These are phyloP conservation scores for Trichoderma parareesei DNA, from an alignment of 495 filamentous ascomycete species.

Conservation along the genomic window DNA sequence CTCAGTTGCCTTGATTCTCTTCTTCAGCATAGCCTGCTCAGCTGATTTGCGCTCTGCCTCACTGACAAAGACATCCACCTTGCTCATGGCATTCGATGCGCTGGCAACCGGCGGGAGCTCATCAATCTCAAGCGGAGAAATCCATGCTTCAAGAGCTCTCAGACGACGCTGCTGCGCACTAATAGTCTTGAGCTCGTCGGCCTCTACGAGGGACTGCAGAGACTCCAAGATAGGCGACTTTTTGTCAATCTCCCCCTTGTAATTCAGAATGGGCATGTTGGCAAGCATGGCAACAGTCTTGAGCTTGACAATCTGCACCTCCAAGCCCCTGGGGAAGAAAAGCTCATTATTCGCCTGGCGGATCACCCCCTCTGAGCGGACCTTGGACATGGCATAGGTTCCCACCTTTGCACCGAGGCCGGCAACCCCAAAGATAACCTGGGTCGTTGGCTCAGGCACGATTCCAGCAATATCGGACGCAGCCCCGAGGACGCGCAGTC, in stretches of 20 bases:
- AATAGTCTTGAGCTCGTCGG: neutral
- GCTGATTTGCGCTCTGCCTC: neutral
- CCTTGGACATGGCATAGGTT: neutral
- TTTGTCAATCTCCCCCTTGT: neutral
- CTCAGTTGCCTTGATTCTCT: neutral
- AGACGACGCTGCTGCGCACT: neutral
- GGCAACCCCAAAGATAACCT: neutral
- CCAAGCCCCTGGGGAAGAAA: neutral
- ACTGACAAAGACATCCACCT: neutral
- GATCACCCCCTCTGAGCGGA: neutral
- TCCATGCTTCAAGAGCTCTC: conserved; percentile 1
- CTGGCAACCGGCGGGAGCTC: neutral
- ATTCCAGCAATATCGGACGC: neutral
- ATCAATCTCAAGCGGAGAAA: neutral
- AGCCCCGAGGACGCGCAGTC: neutral
- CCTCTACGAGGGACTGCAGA: neutral
- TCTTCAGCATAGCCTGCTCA: neutral
- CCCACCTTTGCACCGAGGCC: neutral
- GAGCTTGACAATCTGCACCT: neutral
- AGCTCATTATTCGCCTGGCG: neutral
- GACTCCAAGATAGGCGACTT: neutral
- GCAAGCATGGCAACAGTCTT: neutral
- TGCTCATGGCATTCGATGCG: neutral
- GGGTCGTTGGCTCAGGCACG: neutral
- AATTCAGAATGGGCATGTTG: neutral